Percentiles rank a stretch among this genome's conserved stretches.
phyloP scores from a whole-genome alignment of 495 filamentous ascomycete genomes.

The Aspergillus indologenus region DNA sequence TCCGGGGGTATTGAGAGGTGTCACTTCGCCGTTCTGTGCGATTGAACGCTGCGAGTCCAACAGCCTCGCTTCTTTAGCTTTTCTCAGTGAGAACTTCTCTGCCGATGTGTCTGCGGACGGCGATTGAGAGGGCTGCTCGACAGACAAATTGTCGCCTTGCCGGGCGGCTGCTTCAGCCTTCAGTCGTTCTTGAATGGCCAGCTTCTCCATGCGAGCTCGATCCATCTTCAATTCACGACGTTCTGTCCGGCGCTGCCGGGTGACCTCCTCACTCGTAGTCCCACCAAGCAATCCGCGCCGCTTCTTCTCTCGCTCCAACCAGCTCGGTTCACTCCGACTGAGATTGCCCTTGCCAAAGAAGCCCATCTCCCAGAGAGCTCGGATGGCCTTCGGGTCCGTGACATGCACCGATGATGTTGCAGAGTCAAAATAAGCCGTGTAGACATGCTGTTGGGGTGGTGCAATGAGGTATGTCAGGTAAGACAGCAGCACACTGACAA shows the following conservation, averaged over 20 bases:
- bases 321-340: conserved; percentile 90
- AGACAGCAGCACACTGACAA: conserved; percentile 71
- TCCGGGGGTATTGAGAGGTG: conserved; percentile 5
- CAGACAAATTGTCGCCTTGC: conserved; percentile 22
- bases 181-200: conserved; percentile 71
- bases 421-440: conserved; percentile 71
- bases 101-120: conserved; percentile 19
- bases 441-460: conserved; percentile 66
- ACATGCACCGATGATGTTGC: conserved; percentile 84
- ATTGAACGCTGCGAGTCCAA: conserved; percentile 27
- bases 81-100: conserved; percentile 42
- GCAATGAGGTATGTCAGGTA: conserved; percentile 71
- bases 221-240: conserved; percentile 83
- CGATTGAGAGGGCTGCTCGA: conserved; percentile 11
- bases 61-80: conserved; percentile 37
- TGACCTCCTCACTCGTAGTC: conserved; percentile 73
- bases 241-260: conserved; percentile 72
- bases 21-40: conserved; percentile 16
- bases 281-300: conserved; percentile 60
- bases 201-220: conserved; percentile 76
- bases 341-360: conserved; percentile 94
- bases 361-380: conserved; percentile 87
- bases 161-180: conserved; percentile 55
- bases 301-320: conserved; percentile 79
- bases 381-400: conserved; percentile 67